Base-by-base conservation (phyloP, 2,329 filamentous ascomycete species). In the Fusarium camptoceras region DNA sequence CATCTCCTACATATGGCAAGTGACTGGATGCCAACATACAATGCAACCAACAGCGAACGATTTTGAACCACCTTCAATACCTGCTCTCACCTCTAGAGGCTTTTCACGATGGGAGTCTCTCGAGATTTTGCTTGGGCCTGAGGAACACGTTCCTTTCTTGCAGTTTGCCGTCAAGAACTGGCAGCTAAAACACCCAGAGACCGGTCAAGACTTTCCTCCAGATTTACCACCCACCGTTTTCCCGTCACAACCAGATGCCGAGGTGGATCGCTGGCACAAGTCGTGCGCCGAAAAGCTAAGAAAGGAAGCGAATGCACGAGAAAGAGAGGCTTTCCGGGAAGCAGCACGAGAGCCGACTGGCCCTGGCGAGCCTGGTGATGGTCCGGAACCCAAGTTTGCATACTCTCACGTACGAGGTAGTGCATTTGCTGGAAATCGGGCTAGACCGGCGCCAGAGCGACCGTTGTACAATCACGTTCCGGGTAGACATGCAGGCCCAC, bases 91-190 rank as follows among this genome's bases (percentile, higher is more conserved):
- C 37, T 85, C 87, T 0, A 88, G 89, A 75, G 96, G 96, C 42
- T 99, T 97, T 79, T 92, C 95, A 44, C 90, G 93, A 78, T 99
- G 95, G 95, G 92, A 97, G 82, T 94, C 93, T 1, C 92, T 98
- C 58, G 94, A 98, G 81, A 87, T 97, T 24, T 83, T 98, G 37
- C 87, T 98, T 3, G 92, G 91, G 3, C 96, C 96, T 0, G 91
- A 96, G 72, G 93, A 97, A 74, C 94, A 98, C 81, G 92, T 94
- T 1, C 89, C 89, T 0, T 95, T 94, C 74, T 80, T 99, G 25
- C 93, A 96, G 75, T 90, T 88, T 75, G 93, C 94, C 1, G 92
- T 97, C 6, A 86, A 87, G 65, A 85, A 92, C 68, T 98, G 94
- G 87, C 85, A 89, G 37, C 86, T 98, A 62, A 88, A 87, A 64